A percentile compares a stretch with the other conserved stretches of the same genome.
Conservation (phyloP, 2,329 filamentous ascomycete species). For the Rutstroemia sp. region DNA sequence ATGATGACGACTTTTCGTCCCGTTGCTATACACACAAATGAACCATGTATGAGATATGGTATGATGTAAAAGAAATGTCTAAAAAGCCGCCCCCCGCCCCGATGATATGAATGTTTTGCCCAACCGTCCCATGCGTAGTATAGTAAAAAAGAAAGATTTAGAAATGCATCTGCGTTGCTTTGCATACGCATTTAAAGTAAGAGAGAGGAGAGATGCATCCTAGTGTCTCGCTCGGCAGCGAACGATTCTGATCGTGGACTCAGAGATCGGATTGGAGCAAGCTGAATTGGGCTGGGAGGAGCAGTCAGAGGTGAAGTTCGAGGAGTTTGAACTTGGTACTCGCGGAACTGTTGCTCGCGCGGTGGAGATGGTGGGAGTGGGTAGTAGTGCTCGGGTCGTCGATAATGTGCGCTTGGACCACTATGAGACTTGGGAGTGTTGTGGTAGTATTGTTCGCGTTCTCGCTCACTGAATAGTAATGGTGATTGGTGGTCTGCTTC, state of each 20-base stretch:
- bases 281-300: constrained; percentile 26
- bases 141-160: not conserved
- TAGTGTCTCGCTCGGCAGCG: constrained; percentile 22
- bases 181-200: constrained; percentile 8
- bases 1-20: not conserved
- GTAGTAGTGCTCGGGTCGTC: constrained; percentile 9
- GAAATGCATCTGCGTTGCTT: constrained; percentile 10
- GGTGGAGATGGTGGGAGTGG: constrained; percentile 12
- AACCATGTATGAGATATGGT: not conserved
- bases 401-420: constrained; percentile 13
- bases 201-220: constrained; percentile 28
- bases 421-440: constrained; percentile 12
- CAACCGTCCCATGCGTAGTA: not conserved
- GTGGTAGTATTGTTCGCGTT: constrained; percentile 18
- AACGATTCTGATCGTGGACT: constrained; percentile 11
- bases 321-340: constrained; percentile 13
- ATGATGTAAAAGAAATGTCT: not conserved
- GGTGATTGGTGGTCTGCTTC: not conserved
- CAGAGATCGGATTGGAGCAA: constrained; percentile 24
- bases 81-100: not conserved
- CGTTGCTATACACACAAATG: not conserved
- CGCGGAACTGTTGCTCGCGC: constrained; percentile 1
- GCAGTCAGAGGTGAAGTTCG: constrained; percentile 21
- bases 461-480: constrained; percentile 16
- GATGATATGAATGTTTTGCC: not conserved